Evolutionary conservation across 805 yeast genomes (phyloP), one percentile per base, ranked within the genome.

Genomic region (Candida sanyiensis): DNA sequence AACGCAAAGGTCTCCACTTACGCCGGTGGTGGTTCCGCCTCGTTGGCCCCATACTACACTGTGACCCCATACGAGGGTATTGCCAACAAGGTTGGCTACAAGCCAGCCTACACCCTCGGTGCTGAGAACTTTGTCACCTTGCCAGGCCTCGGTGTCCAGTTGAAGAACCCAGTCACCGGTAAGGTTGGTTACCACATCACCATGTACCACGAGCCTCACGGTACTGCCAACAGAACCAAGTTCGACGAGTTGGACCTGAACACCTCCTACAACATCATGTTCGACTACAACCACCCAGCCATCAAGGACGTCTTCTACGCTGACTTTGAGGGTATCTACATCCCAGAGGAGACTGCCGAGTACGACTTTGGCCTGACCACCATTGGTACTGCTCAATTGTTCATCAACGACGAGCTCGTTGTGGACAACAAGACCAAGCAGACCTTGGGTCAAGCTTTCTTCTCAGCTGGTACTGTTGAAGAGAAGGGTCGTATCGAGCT

Each of bases 1-100:
- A 74, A 72, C 45, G 81, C 75, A 20, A 72, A 65, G 45, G 56
- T 52, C 33, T 62, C 75, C 6, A 66, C 69, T 28, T 70, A 63
- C 44, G 69, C 75, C 18, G 83, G 83, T 42, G 83, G 83, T 45
- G 83, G 83, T 7, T 75, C 81, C 16, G 80, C 82, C 26, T 61
- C 75, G 9, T 57, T 73, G 45, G 56, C 58, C 17, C 68, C 77
- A 5, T 66, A 72, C 50, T 71, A 73, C 52, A 58, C 64, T 12
- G 62, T 71, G 7, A 58, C 75, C 11, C 77, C 78, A 4, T 66
- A 54, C 31, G 70, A 72, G 13, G 77, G 72, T 13, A 68, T 75
- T 39, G 39, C 53, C 8, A 45, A 54, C 24, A 59, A 58, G 44
- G 12, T 49, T 28, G 57, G 54, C 3, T 27, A 38, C 12, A 43